Evolutionary conservation across 2,329 filamentous ascomycete genomes (phyloP), one percentile per base, ranked within the genome.

Genomic region (Fusarium oxysporum): DNA sequence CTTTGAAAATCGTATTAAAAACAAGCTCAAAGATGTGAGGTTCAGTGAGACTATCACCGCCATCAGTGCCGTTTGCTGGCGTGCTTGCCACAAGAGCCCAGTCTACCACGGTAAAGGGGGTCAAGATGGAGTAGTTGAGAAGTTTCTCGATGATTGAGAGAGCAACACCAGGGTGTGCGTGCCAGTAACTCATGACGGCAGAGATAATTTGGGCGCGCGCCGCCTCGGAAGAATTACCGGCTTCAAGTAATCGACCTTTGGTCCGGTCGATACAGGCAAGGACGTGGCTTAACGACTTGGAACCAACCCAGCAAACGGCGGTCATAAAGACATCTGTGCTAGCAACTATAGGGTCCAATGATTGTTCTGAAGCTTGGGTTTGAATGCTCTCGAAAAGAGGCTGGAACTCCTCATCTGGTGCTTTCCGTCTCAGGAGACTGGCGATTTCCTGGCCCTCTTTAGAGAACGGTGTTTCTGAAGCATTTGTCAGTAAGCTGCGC

Each of bases 311-410:
- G 84, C 96, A 96, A 74, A 99, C 95, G 25, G 94, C 92, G 1
- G 96, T 99, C 79, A 97, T 92, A 79, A 97, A 97, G 44, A 95
- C 95, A 80, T 98, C 96, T 8, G 95, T 97, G 71, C 94, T 96
- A n/a, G 92, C 88, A 21, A 97, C 89, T 44, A 96, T 86, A 8
- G 95, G 92, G 70, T 98, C 95, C 37, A 95, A 85, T 8, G 91
- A 91, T 50, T 88, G 87, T 63, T 92, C 90, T 13, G 89, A 84
- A 43, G 95, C 95, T 76, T 92, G 88, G n/a, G 91, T 87, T 79
- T 97, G 93, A 70, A 99, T 97, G 48, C 88, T 88, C 71, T 93
- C 89, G 66, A 99, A 92, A 35, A 95, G 85, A 11, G 91, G 89
- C 78, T 96, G 92, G n/a, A 98, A 92, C 60, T 97, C 93, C 65